phyloP scores from a whole-genome alignment of 352 stramenopile genomes.

The Globisporangium spinosum region DNA sequence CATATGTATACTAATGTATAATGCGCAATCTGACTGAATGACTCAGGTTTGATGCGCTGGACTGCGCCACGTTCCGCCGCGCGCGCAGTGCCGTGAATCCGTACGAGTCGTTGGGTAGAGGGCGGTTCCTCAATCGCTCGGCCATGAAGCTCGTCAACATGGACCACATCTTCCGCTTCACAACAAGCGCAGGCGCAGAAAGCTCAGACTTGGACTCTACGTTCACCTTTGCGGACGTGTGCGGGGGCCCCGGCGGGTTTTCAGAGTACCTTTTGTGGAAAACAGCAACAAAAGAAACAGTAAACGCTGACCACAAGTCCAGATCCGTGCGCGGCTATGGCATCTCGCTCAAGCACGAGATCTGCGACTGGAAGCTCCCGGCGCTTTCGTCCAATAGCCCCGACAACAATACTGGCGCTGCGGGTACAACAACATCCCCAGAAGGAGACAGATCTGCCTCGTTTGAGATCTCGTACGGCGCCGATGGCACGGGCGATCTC shows the following conservation, averaged over 20 bases:
- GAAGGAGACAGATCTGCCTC: neutral
- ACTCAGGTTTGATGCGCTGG: conserved; percentile 37
- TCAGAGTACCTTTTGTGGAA: conserved; percentile 78
- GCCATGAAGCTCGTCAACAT: conserved; percentile 82
- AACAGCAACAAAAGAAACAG: neutral
- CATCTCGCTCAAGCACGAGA: conserved; percentile 53
- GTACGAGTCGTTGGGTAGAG: conserved; percentile 54
- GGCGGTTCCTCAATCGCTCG: conserved; percentile 73
- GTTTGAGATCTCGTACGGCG: conserved; percentile 58
- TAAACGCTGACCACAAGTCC: neutral
- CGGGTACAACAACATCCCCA: neutral
- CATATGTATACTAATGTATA: neutral
- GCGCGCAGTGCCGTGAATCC: conserved; percentile 47
- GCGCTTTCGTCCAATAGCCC: neutral
- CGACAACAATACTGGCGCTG: conserved; percentile 9
- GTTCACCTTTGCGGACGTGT: conserved; percentile 75
- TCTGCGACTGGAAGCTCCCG: conserved; percentile 50
- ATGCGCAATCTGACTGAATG: neutral
- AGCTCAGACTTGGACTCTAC: neutral
- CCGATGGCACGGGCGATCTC: conserved; percentile 68
- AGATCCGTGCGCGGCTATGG: conserved; percentile 40
- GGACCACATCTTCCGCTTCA: conserved; percentile 62
- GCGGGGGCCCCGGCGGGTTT: conserved; percentile 74
- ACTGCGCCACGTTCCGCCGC: conserved; percentile 29
- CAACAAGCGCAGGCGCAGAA: neutral